A percentile compares a stretch with the other conserved stretches of the same genome.
phyloP scores from a whole-genome alignment of 2,329 filamentous ascomycete genomes.

The Ceratocystis variospora region DNA sequence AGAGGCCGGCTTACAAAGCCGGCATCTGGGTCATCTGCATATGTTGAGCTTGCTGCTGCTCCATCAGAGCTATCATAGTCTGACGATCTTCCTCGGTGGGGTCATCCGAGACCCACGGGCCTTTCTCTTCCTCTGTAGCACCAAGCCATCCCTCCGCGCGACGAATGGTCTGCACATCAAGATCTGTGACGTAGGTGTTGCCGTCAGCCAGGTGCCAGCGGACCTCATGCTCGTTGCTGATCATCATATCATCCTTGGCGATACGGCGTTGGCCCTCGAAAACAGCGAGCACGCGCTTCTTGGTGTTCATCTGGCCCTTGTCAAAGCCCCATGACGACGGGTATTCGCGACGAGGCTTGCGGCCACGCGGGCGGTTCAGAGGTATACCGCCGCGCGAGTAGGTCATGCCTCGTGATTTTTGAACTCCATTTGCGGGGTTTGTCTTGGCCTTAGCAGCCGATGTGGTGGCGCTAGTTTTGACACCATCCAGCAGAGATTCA shows the following conservation, averaged over 20 bases:
- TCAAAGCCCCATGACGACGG: conserved; percentile 88
- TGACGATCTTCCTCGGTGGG: conserved; percentile 49
- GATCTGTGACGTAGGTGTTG: conserved; percentile 75
- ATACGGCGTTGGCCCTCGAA: conserved; percentile 79
- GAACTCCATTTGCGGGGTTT: conserved; percentile 43
- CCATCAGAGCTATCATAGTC: conserved; percentile 30
- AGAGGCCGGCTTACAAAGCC: neutral
- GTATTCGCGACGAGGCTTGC: conserved; percentile 88
- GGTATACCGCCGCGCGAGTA: conserved; percentile 62
- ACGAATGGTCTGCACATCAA: conserved; percentile 81
- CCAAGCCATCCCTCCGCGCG: conserved; percentile 72
- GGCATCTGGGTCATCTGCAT: conserved; percentile 3
- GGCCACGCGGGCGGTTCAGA: conserved; percentile 47
- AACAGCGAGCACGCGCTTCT: conserved; percentile 87
- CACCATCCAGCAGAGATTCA: conserved; percentile 36
- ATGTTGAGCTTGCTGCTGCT: neutral
- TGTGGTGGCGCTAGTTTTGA: conserved; percentile 32
- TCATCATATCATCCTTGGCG: conserved; percentile 98
- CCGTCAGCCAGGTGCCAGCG: conserved; percentile 65
- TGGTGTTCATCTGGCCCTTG: conserved; percentile 91
- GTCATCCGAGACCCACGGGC: conserved; percentile 66
- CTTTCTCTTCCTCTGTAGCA: conserved; percentile 76
- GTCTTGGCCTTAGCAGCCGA: conserved; percentile 41
- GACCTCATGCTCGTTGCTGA: conserved; percentile 87
- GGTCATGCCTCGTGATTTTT: conserved; percentile 60